These are phyloP conservation scores for Talaromyces marneffei DNA, from an alignment of 2,329 filamentous ascomycete species.

Conservation along the genomic window DNA sequence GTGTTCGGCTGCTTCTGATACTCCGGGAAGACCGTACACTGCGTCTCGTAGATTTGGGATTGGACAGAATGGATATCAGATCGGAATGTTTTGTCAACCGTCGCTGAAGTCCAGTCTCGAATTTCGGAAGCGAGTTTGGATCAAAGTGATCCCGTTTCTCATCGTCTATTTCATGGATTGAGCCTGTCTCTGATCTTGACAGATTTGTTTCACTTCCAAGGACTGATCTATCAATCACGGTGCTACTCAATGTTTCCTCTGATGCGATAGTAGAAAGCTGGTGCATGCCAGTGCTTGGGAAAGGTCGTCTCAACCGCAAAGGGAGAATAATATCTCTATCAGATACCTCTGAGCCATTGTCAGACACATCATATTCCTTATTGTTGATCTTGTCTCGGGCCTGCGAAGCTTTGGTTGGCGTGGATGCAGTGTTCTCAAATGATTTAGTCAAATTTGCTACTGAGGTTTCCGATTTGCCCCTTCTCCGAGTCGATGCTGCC, in stretches of 20 bases:
- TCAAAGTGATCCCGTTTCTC: constrained; percentile 45
- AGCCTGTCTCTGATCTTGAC: constrained; percentile 21
- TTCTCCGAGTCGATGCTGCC: neutral
- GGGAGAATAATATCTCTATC: constrained; percentile 35
- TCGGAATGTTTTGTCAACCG: constrained; percentile 88
- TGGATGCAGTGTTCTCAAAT: neutral
- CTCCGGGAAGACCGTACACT: constrained; percentile 73
- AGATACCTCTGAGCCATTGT: constrained; percentile 36
- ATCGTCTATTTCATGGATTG: neutral
- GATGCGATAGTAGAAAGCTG: constrained; percentile 55
- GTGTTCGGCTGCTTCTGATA: constrained; percentile 66
- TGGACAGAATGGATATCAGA: constrained; percentile 83
- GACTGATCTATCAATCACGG: constrained; percentile 21
- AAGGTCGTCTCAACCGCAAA: constrained; percentile 39
- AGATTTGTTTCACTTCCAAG: constrained; percentile 18
- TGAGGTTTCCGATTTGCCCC: neutral
- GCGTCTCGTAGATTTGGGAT: constrained; percentile 54
- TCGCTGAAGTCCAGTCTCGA: constrained; percentile 55
- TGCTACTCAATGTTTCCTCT: constrained; percentile 47
- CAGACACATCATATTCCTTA: constrained; percentile 21
- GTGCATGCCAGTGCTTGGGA: constrained; percentile 50
- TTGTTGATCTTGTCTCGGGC: neutral
- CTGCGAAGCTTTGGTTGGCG: constrained; percentile 2
- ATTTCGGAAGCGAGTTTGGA: constrained; percentile 39
- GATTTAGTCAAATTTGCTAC: neutral